These are phyloP conservation scores for Blumeria hordei DNA, from an alignment of 2,329 filamentous ascomycete genomes.

Conservation along the genomic window DNA sequence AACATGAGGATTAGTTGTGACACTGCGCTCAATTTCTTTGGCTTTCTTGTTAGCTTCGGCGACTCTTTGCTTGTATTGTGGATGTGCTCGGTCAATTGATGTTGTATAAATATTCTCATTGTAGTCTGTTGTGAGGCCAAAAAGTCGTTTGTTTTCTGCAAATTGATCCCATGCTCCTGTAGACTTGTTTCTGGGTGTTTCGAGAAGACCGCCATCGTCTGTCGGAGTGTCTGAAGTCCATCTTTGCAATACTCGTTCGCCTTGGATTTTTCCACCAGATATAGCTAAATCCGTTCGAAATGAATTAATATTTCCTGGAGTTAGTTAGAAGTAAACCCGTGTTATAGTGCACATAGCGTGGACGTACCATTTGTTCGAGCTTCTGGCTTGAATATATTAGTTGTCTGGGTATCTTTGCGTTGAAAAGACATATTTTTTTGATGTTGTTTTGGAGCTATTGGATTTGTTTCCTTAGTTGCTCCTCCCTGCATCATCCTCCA, in stretches of 20 bases:
- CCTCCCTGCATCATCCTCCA: conserved; percentile 37
- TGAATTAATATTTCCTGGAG: conserved; percentile 34
- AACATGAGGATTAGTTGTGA: conserved; percentile 54
- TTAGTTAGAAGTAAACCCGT: conserved; percentile 6
- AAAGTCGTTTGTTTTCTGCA: conserved; percentile 63
- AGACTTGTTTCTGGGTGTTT: conserved; percentile 17
- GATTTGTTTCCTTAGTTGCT: conserved; percentile 16
- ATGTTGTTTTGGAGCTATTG: conserved; percentile 23
- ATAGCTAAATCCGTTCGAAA: conserved; percentile 84
- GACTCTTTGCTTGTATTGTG: conserved; percentile 53
- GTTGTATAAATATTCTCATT: conserved; percentile 93
- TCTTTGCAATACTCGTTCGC: conserved; percentile 53
- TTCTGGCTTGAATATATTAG: conserved; percentile 26
- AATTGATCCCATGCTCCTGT: conserved; percentile 66
- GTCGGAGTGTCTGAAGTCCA: conserved; percentile 51
- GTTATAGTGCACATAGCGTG: not conserved
- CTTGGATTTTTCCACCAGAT: conserved; percentile 43
- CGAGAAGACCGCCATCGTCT: conserved; percentile 45
- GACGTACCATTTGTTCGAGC: conserved; percentile 29
- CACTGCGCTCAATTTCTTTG: conserved; percentile 64
- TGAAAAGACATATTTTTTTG: conserved; percentile 32
- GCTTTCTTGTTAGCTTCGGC: conserved; percentile 65
- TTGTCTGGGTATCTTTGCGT: conserved; percentile 27
- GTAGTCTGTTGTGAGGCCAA: conserved; percentile 74
- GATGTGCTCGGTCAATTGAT: conserved; percentile 60